A percentile compares a stretch with the other conserved stretches of the same genome.
Conservation (phyloP, 192 early-diverging fungal species). For the Geranomyces michiganensis region DNA sequence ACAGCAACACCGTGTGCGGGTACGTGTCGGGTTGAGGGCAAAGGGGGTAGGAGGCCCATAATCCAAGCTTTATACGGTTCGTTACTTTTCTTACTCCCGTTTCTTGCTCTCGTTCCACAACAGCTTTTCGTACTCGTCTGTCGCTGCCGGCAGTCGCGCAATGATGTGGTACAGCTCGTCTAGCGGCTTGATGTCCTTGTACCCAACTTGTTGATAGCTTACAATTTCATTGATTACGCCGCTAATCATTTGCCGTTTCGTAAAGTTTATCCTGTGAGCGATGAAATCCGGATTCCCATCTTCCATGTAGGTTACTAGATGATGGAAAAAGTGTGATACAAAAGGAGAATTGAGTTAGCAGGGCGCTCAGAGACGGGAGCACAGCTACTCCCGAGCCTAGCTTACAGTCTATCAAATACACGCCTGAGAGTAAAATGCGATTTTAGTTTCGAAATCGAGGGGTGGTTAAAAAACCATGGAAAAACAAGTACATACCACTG, state of each 20-base stretch:
- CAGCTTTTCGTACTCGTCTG: conserved; percentile 42
- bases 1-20: no score
- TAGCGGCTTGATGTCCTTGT: conserved; percentile 29
- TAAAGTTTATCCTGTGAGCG: conserved; percentile 42
- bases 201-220: conserved; percentile 32
- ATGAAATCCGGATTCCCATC: conserved; percentile 45
- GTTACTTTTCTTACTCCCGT: conserved; percentile 38
- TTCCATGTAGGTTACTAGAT: conserved; percentile 49
- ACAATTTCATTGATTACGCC: conserved; percentile 42
- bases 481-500: conserved; percentile 2
- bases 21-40: no score
- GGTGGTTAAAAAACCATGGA: not conserved
- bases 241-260: conserved; percentile 40
- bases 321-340: not conserved
- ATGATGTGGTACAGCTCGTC: conserved; percentile 30
- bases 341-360: not conserved
- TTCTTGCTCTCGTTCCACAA: conserved; percentile 42
- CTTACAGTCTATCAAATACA: conserved; percentile 44
- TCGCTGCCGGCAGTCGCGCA: conserved; percentile 23
- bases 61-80: no score
- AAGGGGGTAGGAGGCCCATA: no score
- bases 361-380: no score
- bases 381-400: no score
- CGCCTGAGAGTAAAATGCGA: conserved; percentile 6
- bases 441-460: not conserved